Base-by-base conservation (phyloP, 1,284 basidiomycete genomes). In the Cerrena zonata region DNA sequence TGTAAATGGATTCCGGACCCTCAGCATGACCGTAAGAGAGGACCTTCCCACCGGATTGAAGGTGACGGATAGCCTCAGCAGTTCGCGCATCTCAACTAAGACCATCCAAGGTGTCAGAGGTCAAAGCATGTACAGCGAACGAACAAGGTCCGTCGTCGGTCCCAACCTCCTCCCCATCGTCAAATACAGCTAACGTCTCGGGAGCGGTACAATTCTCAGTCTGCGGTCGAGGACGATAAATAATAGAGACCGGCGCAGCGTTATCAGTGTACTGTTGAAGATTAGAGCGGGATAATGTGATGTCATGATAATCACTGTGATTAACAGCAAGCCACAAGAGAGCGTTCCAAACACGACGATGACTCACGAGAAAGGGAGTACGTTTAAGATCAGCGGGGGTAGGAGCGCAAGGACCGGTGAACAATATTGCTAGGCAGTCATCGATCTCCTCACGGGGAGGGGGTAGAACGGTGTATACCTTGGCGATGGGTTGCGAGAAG, bases 241-340 rank as follows among this genome's bases (percentile, higher is more conserved):
- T 57, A 5, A 71, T 55, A 12, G 24, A 22, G 2, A 71, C 68
- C 21, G 69, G 69, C 7, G 62, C 57, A 5, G 23, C 48, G 45
- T 61, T 40, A 40, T 69, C 64, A 13, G 59, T 47, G 58, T 74
- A 74, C 15, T 49, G 21, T 0, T 48, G 27, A 4, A 74, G 30
- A 51, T 72, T 70, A 4, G 65, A 55, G 5, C 61, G 24, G 2
- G 65, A 68, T 12, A 74, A 71, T 13, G 58, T 47, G 1, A 74
- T 22, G 48, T 73, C 67, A 15, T 21, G 30, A 49, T 75, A 75
- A 43, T 67, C 67, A 13, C 22, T 23, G 50, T 74, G 67, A 53
- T 74, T 74, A 0, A 70, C 37, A 43, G 61, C 64, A 10, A 74
- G 53, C 71, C 70, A 73, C 39, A 69, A 53, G 4, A 74, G 51